Evolutionary conservation across 2,329 filamentous ascomycete species (phyloP).

Genomic region (Pseudogymnoascus sp.): DNA sequence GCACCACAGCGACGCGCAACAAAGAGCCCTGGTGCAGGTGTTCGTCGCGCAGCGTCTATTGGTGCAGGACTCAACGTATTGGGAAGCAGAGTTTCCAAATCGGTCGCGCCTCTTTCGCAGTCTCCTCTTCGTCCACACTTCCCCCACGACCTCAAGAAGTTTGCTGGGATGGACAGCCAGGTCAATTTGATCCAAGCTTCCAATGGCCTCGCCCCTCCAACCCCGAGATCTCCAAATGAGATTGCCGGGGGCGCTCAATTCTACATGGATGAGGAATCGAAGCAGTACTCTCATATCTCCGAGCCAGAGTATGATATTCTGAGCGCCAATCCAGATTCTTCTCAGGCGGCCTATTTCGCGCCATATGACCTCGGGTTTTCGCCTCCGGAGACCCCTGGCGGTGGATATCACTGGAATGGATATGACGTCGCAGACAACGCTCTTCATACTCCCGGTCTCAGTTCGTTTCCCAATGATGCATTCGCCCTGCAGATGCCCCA

Average conservation of each 20-base stretch:
- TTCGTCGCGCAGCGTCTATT: constrained; percentile 10
- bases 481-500: constrained; percentile 8
- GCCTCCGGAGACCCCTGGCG: constrained; percentile 11
- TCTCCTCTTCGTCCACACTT: constrained; percentile 7
- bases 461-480: neutral
- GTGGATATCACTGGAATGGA: constrained; percentile 2
- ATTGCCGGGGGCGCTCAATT: neutral
- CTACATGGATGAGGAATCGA: neutral
- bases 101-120: neutral
- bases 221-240: constrained; percentile 10
- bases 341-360: neutral
- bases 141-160: constrained; percentile 1
- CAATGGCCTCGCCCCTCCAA: constrained; percentile 7
- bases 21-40: neutral
- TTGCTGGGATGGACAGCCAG: constrained; percentile 7
- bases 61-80: constrained; percentile 9
- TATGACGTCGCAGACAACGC: constrained; percentile 9
- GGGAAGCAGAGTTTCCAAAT: constrained; percentile 8
- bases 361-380: constrained; percentile 5
- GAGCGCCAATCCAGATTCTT: neutral
- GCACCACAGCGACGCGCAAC: neutral
- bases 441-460: constrained; percentile 10
- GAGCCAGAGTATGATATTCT: neutral
- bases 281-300: neutral
- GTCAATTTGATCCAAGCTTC: constrained; percentile 1